Evolutionary conservation across 2,329 filamentous ascomycete genomes (phyloP).

Genomic region (Beauveria sp.): DNA sequence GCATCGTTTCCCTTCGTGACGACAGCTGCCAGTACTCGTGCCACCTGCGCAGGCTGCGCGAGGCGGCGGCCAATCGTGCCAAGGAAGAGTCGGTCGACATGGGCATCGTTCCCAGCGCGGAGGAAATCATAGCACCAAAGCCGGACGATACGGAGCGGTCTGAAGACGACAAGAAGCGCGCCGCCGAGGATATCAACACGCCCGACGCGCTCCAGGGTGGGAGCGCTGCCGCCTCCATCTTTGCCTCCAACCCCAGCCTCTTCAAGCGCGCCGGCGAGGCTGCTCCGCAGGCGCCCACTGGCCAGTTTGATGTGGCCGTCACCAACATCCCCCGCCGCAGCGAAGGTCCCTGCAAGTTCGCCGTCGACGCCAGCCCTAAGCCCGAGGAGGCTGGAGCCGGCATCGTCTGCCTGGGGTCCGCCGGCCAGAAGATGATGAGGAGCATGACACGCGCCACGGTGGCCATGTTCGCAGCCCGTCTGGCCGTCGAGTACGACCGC

Average conservation of each 20-base stretch:
- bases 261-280: background rate
- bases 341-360: background rate
- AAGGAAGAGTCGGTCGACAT: background rate
- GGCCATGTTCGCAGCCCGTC: background rate
- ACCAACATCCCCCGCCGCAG: background rate
- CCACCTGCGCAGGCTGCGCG: background rate
- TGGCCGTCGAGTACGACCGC: background rate
- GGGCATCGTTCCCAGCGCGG: background rate
- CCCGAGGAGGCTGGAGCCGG: background rate
- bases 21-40: background rate
- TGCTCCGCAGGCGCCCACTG: background rate
- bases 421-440: background rate
- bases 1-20: background rate
- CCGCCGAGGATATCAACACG: background rate
- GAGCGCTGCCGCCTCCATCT: background rate
- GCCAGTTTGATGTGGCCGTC: background rate
- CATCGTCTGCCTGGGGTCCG: background rate
- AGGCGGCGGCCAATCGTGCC: background rate
- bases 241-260: background rate
- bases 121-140: background rate
- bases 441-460: background rate
- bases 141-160: background rate
- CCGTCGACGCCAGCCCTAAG: background rate
- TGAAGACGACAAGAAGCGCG: background rate
- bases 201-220: background rate